Conservation (phyloP, 2,329 filamentous ascomycete genomes). For the Botrytis hyacinthi region DNA sequence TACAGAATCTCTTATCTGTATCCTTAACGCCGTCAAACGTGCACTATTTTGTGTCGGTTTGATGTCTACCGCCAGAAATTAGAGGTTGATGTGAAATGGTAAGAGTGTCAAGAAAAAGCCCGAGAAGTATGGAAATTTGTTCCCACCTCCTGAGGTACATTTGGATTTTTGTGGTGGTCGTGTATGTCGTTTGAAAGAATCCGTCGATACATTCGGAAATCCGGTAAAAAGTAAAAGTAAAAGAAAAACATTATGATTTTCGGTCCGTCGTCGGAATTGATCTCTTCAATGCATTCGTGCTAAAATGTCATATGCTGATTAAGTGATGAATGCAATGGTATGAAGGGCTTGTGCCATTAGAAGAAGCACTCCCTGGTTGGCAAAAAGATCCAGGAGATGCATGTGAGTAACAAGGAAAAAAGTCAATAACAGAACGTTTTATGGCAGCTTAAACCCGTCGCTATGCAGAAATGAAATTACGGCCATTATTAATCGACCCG, state of each 20-base stretch:
- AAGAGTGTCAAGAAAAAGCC: neutral
- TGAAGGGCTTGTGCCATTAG: conserved; percentile 16
- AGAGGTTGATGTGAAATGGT: neutral
- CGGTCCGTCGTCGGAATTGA: conserved; percentile 8
- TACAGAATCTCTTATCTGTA: conserved; percentile 9
- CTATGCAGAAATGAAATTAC: conserved; percentile 23
- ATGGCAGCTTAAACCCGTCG: conserved; percentile 18
- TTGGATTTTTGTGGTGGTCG: neutral
- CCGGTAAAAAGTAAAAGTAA: conserved; percentile 1
- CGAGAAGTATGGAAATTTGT: neutral
- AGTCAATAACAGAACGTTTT: conserved; percentile 14
- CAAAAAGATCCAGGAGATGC: conserved; percentile 8
- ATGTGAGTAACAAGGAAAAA: conserved; percentile 13
- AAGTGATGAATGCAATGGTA: conserved; percentile 11
- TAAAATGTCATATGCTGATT: conserved; percentile 14
- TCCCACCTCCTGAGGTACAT: neutral
- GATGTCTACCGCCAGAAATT: conserved; percentile 8
- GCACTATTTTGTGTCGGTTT: conserved; percentile 1
- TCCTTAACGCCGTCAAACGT: conserved; percentile 10
- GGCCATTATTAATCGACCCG: neutral
- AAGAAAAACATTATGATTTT: conserved; percentile 21
- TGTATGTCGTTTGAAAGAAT: conserved; percentile 4
- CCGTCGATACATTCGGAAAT: conserved; percentile 1
- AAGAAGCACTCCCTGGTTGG: conserved; percentile 9
- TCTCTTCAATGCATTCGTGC: neutral